Conservation (phyloP, 768 basidiomycete species). For the Zangia roseola region DNA sequence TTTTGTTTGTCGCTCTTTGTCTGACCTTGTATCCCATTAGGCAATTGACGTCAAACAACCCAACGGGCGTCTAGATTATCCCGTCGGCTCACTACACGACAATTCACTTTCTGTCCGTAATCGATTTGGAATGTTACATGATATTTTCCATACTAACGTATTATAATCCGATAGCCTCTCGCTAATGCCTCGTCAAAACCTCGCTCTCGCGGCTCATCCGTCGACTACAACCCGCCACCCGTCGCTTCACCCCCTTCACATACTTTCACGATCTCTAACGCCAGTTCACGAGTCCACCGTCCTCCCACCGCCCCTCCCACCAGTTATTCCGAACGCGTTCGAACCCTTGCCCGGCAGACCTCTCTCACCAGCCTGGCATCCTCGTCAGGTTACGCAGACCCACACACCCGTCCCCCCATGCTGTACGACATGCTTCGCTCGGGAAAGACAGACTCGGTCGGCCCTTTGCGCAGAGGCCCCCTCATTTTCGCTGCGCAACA, state of each 20-base stretch:
- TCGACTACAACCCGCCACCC: not conserved
- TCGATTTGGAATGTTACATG: constrained; percentile 9
- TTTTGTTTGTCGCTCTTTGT: constrained; percentile 12
- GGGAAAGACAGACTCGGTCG: constrained; percentile 10
- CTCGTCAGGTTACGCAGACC: not conserved
- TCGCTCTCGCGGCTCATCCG: not conserved
- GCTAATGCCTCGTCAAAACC: not conserved
- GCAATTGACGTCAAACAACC: constrained; percentile 25
- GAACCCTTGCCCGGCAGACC: constrained; percentile 3
- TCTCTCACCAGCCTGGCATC: constrained; percentile 10
- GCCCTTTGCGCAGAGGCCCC: constrained; percentile 46
- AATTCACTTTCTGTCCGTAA: constrained; percentile 23
- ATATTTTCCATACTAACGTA: constrained; percentile 14
- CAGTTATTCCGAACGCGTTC: constrained; percentile 17
- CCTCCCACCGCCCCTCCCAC: constrained; percentile 15
- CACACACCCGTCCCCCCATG: constrained; percentile 10
- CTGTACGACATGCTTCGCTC: constrained; percentile 23
- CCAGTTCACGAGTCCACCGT: constrained; percentile 9
- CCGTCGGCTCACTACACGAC: constrained; percentile 7
- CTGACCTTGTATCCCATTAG: constrained; percentile 22
- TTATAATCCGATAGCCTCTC: constrained; percentile 21
- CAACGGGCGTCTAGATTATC: constrained; percentile 17
- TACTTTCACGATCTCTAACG: constrained; percentile 7
- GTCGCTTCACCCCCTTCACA: constrained; percentile 8
- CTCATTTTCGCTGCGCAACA: constrained; percentile 52